Base-by-base conservation (phyloP, 192 early-diverging fungal genomes). In the Gryganskiella cystojenkinii region DNA sequence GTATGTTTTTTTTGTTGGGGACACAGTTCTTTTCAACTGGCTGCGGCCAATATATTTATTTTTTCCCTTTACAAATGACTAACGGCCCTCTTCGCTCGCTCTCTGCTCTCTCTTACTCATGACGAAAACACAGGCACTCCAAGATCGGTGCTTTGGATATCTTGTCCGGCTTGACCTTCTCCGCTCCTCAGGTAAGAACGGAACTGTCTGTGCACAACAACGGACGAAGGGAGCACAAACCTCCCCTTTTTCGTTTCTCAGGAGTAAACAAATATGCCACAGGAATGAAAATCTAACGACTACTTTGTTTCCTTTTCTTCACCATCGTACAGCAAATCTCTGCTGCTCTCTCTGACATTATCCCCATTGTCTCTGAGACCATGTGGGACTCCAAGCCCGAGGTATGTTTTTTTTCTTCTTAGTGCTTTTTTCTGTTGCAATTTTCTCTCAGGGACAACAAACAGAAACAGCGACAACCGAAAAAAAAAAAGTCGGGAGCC, bases 331-430 rank as follows among this genome's bases (percentile, higher is more conserved):
- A 71, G 55, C 74, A 88, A 63, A 73, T 86, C 71, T 79, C 82
- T 54, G 62, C 78, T 46, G 67, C 69, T 61, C 83, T 88, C 25
- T 84, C 85, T 49, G 82, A 90, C 43, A 89, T 94, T 56, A 86
- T 93, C 56, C 92, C 92, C 50, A 82, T 84, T 49, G 86, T 94
- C 70, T 91, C 88, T 47, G 88, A 91, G 63, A 85, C 84, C 64
- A 92, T 94, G 87, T 92, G 91, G 88, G 93, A 92, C 86, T 92
- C 92, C 59, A 94, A 94, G 85, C 84, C 89, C 52, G 90, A 92
- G 70, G 89, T 91, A 56, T 78, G 78, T 67, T 78, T 71, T 88
- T 71, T 64, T 64, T 54, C 43, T n/a, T 22, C 4, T 43, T 44
- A 19, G 4, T 72, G 49, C 22, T 34, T 22, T 33, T 31, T 43